Percentiles rank a stretch among this genome's conserved stretches.
These are phyloP conservation scores for Ustilago bromivora DNA, from an alignment of 1,284 basidiomycete genomes.

Conservation along the genomic window DNA sequence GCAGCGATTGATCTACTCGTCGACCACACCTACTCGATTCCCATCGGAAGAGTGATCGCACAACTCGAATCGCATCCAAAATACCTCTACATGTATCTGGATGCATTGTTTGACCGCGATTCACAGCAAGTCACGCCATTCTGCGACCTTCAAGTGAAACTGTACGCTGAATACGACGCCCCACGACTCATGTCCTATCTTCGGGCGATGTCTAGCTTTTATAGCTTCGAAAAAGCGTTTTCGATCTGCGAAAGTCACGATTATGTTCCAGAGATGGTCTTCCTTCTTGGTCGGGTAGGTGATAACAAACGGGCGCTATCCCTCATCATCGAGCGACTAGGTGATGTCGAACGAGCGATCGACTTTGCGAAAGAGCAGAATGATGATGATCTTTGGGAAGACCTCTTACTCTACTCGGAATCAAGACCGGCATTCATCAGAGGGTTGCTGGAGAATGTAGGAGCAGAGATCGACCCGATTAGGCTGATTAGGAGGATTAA, in stretches of 20 bases:
- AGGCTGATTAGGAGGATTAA: slow-evolving; percentile 92
- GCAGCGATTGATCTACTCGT: slow-evolving; percentile 88
- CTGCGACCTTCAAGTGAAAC: slow-evolving; percentile 85
- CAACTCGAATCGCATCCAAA: slow-evolving; percentile 83
- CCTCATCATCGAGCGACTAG: slow-evolving; percentile 93
- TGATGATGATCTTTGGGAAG: slow-evolving; percentile 98
- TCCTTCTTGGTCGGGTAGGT: slow-evolving; percentile 95
- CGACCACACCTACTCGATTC: slow-evolving; percentile 94
- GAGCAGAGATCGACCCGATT: slow-evolving; percentile 94
- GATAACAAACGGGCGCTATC: slow-evolving; percentile 94
- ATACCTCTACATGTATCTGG: slow-evolving; percentile 92
- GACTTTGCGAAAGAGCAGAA: slow-evolving; percentile 98
- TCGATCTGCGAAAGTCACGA: slow-evolving; percentile 84
- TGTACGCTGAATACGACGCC: slow-evolving; percentile 90
- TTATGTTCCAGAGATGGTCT: slow-evolving; percentile 95
- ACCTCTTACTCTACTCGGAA: slow-evolving; percentile 92
- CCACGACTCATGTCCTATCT: slow-evolving; percentile 87
- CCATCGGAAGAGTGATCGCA: slow-evolving; percentile 87
- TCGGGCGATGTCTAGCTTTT: slow-evolving; percentile 85
- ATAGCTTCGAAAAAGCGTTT: slow-evolving; percentile 94
- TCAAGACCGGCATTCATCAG: slow-evolving; percentile 94
- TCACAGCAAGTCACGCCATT: slow-evolving; percentile 83
- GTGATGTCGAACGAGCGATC: slow-evolving; percentile 92
- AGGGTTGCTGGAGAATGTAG: slow-evolving; percentile 89
- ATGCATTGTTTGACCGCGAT: slow-evolving; percentile 89